These are phyloP conservation scores for Stenocarpella maydis DNA, from an alignment of 2,329 filamentous ascomycete genomes.

Conservation along the genomic window DNA sequence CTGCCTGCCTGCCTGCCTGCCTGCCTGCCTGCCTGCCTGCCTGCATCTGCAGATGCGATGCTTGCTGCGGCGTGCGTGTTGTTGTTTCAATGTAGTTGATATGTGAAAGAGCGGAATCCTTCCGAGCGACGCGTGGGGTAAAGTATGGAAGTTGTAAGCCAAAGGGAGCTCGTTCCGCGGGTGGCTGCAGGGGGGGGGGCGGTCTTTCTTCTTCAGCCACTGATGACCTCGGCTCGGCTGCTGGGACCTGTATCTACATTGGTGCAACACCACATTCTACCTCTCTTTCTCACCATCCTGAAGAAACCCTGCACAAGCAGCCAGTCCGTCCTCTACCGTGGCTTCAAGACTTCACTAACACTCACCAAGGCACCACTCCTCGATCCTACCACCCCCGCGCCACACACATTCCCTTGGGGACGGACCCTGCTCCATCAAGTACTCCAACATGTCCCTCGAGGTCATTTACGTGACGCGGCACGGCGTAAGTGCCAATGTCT, in stretches of 20 bases:
- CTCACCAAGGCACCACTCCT: not conserved
- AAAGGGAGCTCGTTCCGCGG: not conserved
- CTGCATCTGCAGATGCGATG: not conserved
- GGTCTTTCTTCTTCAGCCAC: slow-evolving; percentile 8
- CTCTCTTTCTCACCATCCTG: not conserved
- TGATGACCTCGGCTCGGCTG: slow-evolving; percentile 5
- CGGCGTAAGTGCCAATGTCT: slow-evolving; percentile 64
- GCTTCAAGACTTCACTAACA: not conserved
- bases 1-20: not conserved
- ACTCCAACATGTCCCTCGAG: slow-evolving; percentile 66
- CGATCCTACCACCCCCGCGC: slow-evolving; percentile 3
- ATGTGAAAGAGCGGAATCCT: not conserved
- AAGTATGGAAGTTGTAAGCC: not conserved
- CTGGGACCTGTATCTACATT: not conserved
- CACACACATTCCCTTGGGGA: not conserved
- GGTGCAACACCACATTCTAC: not conserved
- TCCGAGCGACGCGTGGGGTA: not conserved
- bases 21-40: not conserved
- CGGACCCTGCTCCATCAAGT: not conserved
- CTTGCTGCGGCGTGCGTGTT: not conserved
- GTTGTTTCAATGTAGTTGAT: not conserved
- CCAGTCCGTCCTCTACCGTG: not conserved
- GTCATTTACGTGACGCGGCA: slow-evolving; percentile 79
- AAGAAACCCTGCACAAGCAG: no score
- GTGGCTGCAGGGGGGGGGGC: not conserved